Conservation (phyloP, 352 stramenopile species). For the Proteromonas lacertae region DNA sequence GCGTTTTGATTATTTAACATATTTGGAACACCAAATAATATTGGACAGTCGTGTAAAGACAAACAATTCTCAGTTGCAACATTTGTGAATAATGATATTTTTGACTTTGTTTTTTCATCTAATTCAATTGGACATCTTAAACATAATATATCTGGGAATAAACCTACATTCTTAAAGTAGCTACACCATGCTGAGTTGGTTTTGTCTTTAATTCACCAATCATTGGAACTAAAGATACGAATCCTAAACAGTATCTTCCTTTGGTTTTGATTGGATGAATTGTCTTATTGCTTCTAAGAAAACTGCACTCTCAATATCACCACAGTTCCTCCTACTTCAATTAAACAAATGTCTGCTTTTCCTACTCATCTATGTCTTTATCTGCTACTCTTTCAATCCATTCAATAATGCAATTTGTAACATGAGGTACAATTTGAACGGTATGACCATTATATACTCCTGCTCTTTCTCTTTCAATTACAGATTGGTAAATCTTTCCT, state of each 20-base stretch:
- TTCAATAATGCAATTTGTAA: constrained; percentile 24
- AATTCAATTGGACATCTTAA: constrained; percentile 41
- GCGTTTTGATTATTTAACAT: constrained; percentile 53
- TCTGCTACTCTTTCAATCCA: constrained; percentile 65
- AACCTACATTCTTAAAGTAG: constrained; percentile 13
- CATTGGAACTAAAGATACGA: constrained; percentile 65
- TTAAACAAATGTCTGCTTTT: constrained; percentile 54
- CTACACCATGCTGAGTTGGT: constrained; percentile 72
- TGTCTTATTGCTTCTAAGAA: constrained; percentile 74
- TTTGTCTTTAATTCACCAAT: constrained; percentile 78
- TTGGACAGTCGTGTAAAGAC: constrained; percentile 65
- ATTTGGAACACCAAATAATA: constrained; percentile 78
- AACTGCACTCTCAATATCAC: constrained; percentile 76
- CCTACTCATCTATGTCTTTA: constrained; percentile 30
- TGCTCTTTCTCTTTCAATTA: constrained; percentile 71
- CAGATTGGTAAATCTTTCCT: too few relatives aligned
- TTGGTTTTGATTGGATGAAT: constrained; percentile 55
- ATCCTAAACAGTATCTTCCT: constrained; percentile 69
- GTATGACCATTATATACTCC: constrained; percentile 91
- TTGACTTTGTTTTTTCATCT: constrained; percentile 32
- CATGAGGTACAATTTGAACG: constrained; percentile 83
- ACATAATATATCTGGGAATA: constrained; percentile 65
- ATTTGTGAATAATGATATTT: constrained; percentile 75
- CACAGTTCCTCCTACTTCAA: constrained; percentile 62
- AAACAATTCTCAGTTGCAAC: constrained; percentile 58